A percentile compares a stretch with the other conserved stretches of the same genome.
Evolutionary conservation across 1,284 basidiomycete genomes (phyloP).

Genomic region (Blastosporella zonata): DNA sequence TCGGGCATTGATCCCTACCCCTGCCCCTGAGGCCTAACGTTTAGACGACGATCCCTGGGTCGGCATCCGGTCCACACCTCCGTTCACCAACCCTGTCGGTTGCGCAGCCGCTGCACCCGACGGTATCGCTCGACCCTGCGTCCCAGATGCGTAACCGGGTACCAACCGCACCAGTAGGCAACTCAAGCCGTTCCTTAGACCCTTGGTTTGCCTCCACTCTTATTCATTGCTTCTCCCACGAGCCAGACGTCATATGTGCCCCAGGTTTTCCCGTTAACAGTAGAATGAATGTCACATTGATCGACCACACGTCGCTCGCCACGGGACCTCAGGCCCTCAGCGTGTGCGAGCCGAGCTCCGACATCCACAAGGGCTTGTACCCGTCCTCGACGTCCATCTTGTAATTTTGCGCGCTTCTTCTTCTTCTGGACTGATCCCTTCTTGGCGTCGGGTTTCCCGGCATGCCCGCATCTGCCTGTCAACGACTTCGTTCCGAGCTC

Average conservation of each 20-base stretch:
- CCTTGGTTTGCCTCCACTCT: not conserved
- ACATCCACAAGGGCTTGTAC: not conserved
- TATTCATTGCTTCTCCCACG: not conserved
- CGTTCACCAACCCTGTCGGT: not conserved
- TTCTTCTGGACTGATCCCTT: not conserved
- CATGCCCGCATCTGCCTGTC: not conserved
- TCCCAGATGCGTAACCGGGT: not conserved
- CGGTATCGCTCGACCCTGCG: not conserved
- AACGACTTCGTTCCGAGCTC: not conserved
- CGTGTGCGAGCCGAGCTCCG: not conserved
- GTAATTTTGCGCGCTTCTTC: not conserved
- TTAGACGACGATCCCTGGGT: not conserved
- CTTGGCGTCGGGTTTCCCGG: not conserved
- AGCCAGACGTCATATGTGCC: not conserved
- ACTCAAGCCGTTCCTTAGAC: not conserved
- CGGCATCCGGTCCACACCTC: not conserved
- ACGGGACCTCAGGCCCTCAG: not conserved
- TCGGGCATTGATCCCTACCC: not conserved
- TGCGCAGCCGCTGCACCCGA: not conserved
- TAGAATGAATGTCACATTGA: too few species aligned
- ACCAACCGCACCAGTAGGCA: not conserved
- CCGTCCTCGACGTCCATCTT: not conserved
- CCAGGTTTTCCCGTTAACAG: not conserved
- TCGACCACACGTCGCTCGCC: too few species aligned
- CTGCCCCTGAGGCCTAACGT: constrained; percentile 7